Conservation (phyloP, 441 rosid genomes). For the Syzygium syzygioides region DNA sequence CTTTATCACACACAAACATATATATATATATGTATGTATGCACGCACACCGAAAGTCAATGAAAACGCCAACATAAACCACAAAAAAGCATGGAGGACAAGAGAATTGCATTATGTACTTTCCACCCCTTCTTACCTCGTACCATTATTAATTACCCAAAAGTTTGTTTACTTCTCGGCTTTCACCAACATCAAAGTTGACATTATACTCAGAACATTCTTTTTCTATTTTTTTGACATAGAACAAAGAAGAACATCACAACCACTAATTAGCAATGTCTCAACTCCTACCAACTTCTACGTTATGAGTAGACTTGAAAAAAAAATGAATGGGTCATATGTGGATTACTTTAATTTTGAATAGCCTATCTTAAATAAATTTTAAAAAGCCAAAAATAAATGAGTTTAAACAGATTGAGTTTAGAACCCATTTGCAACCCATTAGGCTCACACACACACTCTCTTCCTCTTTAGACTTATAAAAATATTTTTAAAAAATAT, state of each 20-base stretch:
- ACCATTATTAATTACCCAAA: background rate
- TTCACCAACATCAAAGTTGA: background rate
- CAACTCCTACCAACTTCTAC: background rate
- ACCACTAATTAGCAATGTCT: background rate
- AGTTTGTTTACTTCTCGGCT: background rate
- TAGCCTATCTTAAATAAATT: no score
- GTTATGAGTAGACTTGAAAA: background rate
- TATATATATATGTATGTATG: no score
- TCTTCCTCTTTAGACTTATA: no score
- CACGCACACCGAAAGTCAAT: background rate
- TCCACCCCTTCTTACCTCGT: background rate
- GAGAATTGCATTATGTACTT: background rate
- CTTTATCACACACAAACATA: background rate
- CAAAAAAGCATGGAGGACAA: background rate
- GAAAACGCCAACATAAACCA: background rate
- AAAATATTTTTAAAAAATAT: no score
- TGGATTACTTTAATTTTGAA: no score
- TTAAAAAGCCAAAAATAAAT: no score
- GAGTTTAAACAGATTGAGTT: no score
- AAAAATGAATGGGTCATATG: no score
- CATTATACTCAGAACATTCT: background rate
- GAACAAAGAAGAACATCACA: background rate
- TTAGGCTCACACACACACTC: no score
- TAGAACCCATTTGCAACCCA: no score
- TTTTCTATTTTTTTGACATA: background rate